Conservation (phyloP, 306 rosid species). For the Cucumis cinereus region DNA sequence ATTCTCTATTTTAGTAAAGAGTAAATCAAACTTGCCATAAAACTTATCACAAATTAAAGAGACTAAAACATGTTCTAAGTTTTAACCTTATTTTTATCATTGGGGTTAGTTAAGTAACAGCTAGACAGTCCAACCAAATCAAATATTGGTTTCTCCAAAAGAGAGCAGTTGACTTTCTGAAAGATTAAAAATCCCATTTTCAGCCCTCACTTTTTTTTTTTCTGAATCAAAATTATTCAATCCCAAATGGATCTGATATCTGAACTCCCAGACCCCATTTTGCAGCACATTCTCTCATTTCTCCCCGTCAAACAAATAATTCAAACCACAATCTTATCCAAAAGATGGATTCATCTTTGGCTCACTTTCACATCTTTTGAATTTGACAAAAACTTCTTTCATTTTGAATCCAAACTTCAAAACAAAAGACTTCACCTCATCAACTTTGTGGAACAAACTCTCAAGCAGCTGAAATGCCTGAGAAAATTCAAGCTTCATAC, state of each 20-base stretch:
- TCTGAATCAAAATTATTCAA: not conserved
- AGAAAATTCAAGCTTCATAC: conserved; percentile 9
- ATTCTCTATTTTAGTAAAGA: not conserved
- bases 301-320: conserved; percentile 17
- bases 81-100: not conserved
- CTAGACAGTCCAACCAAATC: not conserved
- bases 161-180: not conserved
- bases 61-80: not conserved
- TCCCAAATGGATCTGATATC: conserved; percentile 13
- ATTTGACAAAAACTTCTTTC: not conserved
- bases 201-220: not conserved
- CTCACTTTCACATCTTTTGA: conserved; percentile 15
- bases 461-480: conserved; percentile 1
- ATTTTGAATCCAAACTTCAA: not conserved
- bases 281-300: conserved; percentile 18
- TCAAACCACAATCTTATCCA: conserved; percentile 23
- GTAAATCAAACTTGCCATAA: not conserved
- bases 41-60: too few species aligned
- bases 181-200: not conserved
- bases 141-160: not conserved
- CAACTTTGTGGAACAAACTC: conserved; percentile 11
- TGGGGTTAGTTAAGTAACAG: not conserved
- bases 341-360: conserved; percentile 17
- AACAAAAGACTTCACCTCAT: not conserved
- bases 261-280: conserved; percentile 12